Base-by-base conservation (phyloP, 202 grass and related monocot species). In the Bolboschoenoplectus hybrid region DNA sequence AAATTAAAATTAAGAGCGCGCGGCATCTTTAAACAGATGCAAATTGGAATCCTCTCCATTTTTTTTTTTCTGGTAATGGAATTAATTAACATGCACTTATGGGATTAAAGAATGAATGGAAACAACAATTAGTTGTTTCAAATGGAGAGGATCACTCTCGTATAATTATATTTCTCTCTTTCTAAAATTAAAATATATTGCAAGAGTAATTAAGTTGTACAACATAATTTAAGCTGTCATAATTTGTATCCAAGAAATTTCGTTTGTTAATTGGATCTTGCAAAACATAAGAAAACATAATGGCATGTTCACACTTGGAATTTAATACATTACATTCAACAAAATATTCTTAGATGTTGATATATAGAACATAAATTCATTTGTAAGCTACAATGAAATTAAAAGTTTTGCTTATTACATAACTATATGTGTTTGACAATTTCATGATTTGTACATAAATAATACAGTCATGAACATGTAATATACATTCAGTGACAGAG, bases 121-220 rank as follows among this genome's bases (percentile, higher is more conserved):
- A 26, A 26, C 26, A 26, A 26, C 5, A 32, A 14, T 77, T 56
- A 36, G 14, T 17, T 43, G 5, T 56, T 74, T 34, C 20, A 32
- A 58, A 77, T 77, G 74, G 74, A 56, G 49, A 77, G 50, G 32
- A 77, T 77, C 50, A 7, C 12, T 6, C 1, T 3, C 6, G 49
- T 53, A 77, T 56, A 26, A 26, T 46, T 35, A 13, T 38, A 1
- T 43, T 69, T 38, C 49, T 55, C 12, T 55, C 19, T 75, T 50
- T 75, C 9, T 52, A 14, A 32, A 44, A 35, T 34, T 75, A 14
- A 75, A 70, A 9, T 45, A 44, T 49, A 73, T 45, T 51, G 19
- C 70, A 50, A 46, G 43, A 73, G 69, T 49, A 50, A 74, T 43
- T 43, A 17, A 74, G 38, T 74, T 74, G 51, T 79, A 56, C 34